Base-by-base conservation (phyloP, 805 yeast genomes). In the Saccharomyces mikatae region DNA sequence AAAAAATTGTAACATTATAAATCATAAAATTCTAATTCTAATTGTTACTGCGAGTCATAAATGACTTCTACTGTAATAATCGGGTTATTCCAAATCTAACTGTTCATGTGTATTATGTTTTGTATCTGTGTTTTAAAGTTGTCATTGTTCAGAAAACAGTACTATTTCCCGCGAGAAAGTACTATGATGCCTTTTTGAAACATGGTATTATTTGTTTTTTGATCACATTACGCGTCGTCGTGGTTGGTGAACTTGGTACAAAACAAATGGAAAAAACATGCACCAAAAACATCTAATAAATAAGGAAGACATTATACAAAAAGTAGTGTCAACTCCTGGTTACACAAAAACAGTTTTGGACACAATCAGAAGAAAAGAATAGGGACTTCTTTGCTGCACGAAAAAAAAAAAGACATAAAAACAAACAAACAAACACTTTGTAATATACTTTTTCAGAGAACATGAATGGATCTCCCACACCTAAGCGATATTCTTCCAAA, bases 391-490 rank as follows among this genome's bases (percentile, higher is more conserved):
- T 36, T n/a, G 24, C 24, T n/a, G 9, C 44, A 24, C 44, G 8
- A 36, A 36, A 36, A 36, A 36, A 36, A 36, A 36, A 9, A 36
- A 17, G 17, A 36, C 4, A 36, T 24, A 36, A 36, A 36, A 17
- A 6, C 22, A n/a, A 36, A 17, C 6, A 6, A 32, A 8, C 41
- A 9, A 32, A 17, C 10, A 13, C 11, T n/a, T 17, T 36, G 17
- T 36, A 36, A 21, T 36, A 21, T 10, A 8, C 44, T 36, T 17
- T 21, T 17, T 21, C 17, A 36, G 24, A 36, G 6, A 36, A 8
- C 24, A 65, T 66, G 70, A 62, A 66, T 48, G 53, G 60, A 41
- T 66, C 69, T 17, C 71, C 71, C 4, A 67, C 71, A 2, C 71
- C 71, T 22, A 61, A 61, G 44, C 64, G 71, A 41, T 66, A 67